These are phyloP conservation scores for Rozella allomycis DNA, from an alignment of 371 early-diverging fungal species.

Conservation along the genomic window DNA sequence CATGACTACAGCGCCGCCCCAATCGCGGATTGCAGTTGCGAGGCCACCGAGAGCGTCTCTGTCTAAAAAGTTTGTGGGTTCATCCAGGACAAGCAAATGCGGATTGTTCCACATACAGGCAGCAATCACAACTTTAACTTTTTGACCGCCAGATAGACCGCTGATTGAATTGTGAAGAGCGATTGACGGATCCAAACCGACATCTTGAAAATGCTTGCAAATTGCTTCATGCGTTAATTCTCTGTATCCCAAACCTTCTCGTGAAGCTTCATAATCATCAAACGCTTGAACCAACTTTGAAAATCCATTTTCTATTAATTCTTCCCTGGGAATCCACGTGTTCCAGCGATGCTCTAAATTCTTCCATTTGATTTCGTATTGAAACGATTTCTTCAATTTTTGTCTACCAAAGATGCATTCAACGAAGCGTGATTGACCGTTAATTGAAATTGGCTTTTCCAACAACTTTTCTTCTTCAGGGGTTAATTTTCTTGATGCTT, in stretches of 20 bases:
- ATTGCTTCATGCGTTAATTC: constrained; percentile 38
- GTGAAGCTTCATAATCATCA: constrained; percentile 54
- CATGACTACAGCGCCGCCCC: constrained; percentile 65
- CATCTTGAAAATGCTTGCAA: constrained; percentile 45
- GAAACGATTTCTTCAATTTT: constrained; percentile 55
- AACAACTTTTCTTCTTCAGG: constrained; percentile 34
- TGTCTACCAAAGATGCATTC: constrained; percentile 44
- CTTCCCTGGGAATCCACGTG: constrained; percentile 45
- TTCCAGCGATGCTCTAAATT: constrained; percentile 39
- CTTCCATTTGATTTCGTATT: constrained; percentile 61
- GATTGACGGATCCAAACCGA: constrained; percentile 55
- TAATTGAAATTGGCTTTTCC: constrained; percentile 28
- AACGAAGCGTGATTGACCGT: constrained; percentile 37
- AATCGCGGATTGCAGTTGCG: constrained; percentile 50
- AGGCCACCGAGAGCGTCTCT: constrained; percentile 63
- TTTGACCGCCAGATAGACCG: constrained; percentile 64
- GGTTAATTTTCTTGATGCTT: constrained; percentile 39
- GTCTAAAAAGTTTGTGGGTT: constrained; percentile 76
- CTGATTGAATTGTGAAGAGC: constrained; percentile 44
- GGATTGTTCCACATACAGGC: constrained; percentile 62
- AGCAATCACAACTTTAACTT: constrained; percentile 64
- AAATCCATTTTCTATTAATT: constrained; percentile 45
- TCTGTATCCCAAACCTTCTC: constrained; percentile 44
- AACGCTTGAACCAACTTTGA: constrained; percentile 47
- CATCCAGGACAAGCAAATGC: constrained; percentile 48